Base-by-base conservation (phyloP, 176 grass and related monocot species). In the Triticum turgidum region DNA sequence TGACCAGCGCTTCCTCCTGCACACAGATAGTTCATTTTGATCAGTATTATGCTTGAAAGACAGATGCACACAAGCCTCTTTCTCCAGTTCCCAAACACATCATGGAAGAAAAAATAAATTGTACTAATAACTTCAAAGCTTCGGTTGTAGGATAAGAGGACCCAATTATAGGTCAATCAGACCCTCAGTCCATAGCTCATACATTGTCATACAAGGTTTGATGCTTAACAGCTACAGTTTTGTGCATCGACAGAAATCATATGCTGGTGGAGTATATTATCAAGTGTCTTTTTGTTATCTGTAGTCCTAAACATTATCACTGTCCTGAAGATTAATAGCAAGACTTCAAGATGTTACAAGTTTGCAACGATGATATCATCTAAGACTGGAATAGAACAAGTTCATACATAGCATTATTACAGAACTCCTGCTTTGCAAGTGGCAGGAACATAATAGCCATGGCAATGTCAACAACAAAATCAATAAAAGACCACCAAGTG, bases 1-100 rank as follows among this genome's bases (percentile, higher is more conserved):
- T 93, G 92, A 33, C 87, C 69, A 86, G 69, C 73, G 59, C 90
- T 91, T 75, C 81, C 90, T 84, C 94, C 97, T 96, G 77, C 84
- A 88, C 5, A 80, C 17, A 67, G 54, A 82, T 25, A 14, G 79
- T 61, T 69, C 69, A 29, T 76, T 88, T 78, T 69, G 11, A 72
- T 91, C 54, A 88, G 70, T 79, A 83, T 39, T 65, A 67, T 85
- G 82, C 56, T 87, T 84, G 58, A 56, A 68, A 81, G 30, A 52
- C 21, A 71, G 35, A 80, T 59, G 35, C 72, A 51, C 3, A 69
- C 4, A 70, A 37, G 51, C 9, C 14, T 37, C 62, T 45, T 73
- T 45, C 61, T 77, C 44, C 10, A 65, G 47, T 54, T 82, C 59
- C n/a, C 63, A 78, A 61, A 86, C 41, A 33, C 52, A 54, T 65